Evolutionary conservation across 352 stramenopile genomes (phyloP), one percentile per base, ranked within the genome.

Genomic region (Elongisporangium undulatum): DNA sequence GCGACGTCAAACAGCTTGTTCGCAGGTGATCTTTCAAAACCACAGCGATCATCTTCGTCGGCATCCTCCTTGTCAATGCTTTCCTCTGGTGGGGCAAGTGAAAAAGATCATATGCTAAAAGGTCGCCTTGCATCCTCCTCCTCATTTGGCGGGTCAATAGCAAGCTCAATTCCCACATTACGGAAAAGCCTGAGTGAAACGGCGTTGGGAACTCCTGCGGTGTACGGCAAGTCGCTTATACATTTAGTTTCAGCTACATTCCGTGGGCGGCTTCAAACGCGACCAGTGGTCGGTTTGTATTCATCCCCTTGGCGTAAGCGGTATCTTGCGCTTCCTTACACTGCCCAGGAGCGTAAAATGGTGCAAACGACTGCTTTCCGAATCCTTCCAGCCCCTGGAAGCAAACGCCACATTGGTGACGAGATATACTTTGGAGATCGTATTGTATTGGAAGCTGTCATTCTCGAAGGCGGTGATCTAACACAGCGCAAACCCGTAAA

Each of bases 291-390:
- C 49, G 85, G 85, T 0, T 71, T 92, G 54, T 94, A 94, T 61
- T 89, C 77, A 34, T 92, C 85, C 21, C 82, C 82, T 21, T 94
- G 85, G 85, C 72, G 77, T 49, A 92, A 92, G 49, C 75, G 85
- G n/a, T 94, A 94, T 56, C 72, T 94, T 6, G 82, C 92, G 22
- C 68, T 93, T 23, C 84, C 84, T 2, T 90, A 86, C 49, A 90
- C 83, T 9, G 67, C 81, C 1, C 77, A 88, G 41, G 81, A 93
- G 53, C 68, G 81, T 16, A 76, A 86, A 51, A 66, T 81, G 54
- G 83, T 94, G 48, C 66, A 90, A 62, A 82, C 79, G 21, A 81
- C 89, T 16, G 79, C 81, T 17, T 94, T 94, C 51, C 75, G 78
- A 7, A 87, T 94, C 48, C 61, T 94, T 29, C 85, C 85, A 20